Evolutionary conservation across 2,329 filamentous ascomycete species (phyloP).

Genomic region (Chalaropsis thielavioides): DNA sequence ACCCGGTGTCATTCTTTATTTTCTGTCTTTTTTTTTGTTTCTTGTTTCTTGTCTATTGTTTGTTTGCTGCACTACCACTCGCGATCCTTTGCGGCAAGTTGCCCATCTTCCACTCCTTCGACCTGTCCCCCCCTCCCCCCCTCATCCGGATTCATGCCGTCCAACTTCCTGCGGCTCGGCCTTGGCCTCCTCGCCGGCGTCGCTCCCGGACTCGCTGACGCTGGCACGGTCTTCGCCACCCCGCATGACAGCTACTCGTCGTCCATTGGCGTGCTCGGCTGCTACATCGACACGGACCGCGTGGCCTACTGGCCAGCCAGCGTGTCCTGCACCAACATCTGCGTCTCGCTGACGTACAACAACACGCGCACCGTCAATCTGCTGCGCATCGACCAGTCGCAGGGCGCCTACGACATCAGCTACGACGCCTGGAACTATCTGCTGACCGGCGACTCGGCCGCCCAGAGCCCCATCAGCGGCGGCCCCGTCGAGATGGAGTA

Average conservation of each 20-base stretch:
- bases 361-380: constrained; percentile 38
- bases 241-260: constrained; percentile 44
- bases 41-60: not conserved
- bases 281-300: constrained; percentile 46
- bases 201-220: constrained; percentile 20
- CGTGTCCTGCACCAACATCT: constrained; percentile 41
- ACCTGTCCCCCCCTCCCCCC: not conserved
- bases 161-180: not conserved
- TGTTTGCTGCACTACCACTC: not conserved
- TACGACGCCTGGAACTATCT: constrained; percentile 51
- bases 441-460: constrained; percentile 34
- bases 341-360: constrained; percentile 37
- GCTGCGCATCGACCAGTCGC: constrained; percentile 41
- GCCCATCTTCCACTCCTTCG: not conserved
- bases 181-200: constrained; percentile 12
- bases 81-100: not conserved
- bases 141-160: not conserved
- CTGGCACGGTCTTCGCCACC: constrained; percentile 29
- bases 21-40: not conserved
- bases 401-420: constrained; percentile 42
- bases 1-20: not conserved
- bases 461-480: constrained; percentile 31
- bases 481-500: constrained; percentile 39
- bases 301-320: constrained; percentile 45
- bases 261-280: constrained; percentile 43